Evolutionary conservation across 1,284 basidiomycete species (phyloP), one percentile per base, ranked within the genome.

Genomic region (Phellopilus nigrolimitatus): DNA sequence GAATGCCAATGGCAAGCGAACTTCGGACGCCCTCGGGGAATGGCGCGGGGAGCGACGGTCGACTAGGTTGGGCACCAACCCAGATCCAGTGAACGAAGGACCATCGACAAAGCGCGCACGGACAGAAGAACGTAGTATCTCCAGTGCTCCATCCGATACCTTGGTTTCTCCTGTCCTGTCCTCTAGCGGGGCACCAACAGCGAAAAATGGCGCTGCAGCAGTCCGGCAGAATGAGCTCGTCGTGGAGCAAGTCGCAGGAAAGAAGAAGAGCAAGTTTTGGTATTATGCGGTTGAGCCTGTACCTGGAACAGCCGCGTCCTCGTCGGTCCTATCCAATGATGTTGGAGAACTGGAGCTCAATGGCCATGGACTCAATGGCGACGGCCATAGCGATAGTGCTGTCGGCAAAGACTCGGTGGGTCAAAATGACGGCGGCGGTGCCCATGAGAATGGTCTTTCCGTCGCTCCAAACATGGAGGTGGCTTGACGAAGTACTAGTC

Each of bases 191-290:
- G 64, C 46, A 49, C 53, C 41, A 53, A 57, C 51, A 52, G 59
- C 53, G 69, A 65, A 58, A 59, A 64, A 66, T 51, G 77, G 80
- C 43, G 80, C 80, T 0, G 79, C 82, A 28, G 78, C 76, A 24
- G 62, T 86, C 53, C 85, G 81, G 60, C 75, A 82, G 4, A 80
- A 71, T 33, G 85, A 89, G 61, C 70, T 80, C 24, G 82, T 79
- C n/a, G 59, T 87, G 59, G 87, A 88, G 55, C 73, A 80, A 51
- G 71, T 87, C 33, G 78, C 76, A 24, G 85, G 86, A 54, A 86
- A 84, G 70, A 88, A 86, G 70, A 80, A 76, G 64, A 88, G 85
- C 62, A 88, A 84, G 61, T 89, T 80, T 63, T 88, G 87, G 85
- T 83, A 82, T 46, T 90, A 90, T 58, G 87, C 86, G 10, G 84